Percentiles rank a stretch among this genome's conserved stretches.
phyloP scores from a whole-genome alignment of 2,329 filamentous ascomycete species.

The Epichloe coenophiala region DNA sequence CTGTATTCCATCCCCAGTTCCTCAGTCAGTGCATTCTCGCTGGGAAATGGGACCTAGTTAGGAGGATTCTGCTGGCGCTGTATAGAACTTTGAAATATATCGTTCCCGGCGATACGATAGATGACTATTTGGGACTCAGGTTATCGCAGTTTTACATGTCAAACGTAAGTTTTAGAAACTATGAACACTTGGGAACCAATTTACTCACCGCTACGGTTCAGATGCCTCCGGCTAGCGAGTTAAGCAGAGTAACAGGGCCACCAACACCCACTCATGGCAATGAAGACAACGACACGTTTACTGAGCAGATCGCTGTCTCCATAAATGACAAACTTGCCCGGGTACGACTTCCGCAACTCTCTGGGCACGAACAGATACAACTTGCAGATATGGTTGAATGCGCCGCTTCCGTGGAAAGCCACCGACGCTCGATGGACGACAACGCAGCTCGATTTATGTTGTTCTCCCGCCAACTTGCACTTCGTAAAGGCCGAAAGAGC shows the following conservation, averaged over 20 bases:
- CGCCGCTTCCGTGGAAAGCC: conserved; percentile 68
- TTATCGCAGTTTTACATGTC: conserved; percentile 2
- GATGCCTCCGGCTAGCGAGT: conserved; percentile 1
- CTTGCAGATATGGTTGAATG: conserved; percentile 77
- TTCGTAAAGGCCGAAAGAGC: conserved; percentile 52
- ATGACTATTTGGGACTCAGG: conserved; percentile 59
- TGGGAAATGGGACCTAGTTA: conserved; percentile 61
- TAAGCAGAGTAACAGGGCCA: conserved; percentile 19
- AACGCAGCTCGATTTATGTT: conserved; percentile 80
- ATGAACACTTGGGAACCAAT: background rate
- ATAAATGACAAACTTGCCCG: conserved; percentile 68
- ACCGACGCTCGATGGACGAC: conserved; percentile 78
- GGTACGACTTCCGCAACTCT: conserved; percentile 65
- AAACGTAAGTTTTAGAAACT: conserved; percentile 1
- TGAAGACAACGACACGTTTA: conserved; percentile 44
- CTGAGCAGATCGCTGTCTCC: conserved; percentile 53
- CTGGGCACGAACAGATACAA: conserved; percentile 75
- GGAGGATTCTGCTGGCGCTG: conserved; percentile 57
- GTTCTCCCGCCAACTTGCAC: conserved; percentile 70
- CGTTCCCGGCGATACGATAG: conserved; percentile 65
- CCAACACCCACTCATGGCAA: conserved; percentile 28
- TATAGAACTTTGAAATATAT: conserved; percentile 71
- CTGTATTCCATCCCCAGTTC: conserved; percentile 86
- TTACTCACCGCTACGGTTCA: background rate
- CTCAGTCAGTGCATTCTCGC: conserved; percentile 74